Evolutionary conservation across 345 rosid species (phyloP), one percentile per base, ranked within the genome.

Genomic region (Ceriops tagal): DNA sequence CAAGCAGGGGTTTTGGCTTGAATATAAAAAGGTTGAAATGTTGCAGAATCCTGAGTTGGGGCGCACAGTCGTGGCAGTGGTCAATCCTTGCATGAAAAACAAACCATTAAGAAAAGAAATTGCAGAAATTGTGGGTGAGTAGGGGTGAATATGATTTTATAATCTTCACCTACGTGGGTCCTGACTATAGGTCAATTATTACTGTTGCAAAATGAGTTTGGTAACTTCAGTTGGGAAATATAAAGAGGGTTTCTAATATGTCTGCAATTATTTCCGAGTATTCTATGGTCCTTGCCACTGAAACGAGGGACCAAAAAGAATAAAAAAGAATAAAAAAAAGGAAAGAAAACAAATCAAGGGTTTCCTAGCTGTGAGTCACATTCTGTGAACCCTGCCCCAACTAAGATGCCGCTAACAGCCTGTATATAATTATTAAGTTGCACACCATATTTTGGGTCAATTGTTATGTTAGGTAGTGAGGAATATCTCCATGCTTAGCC

Each of bases 341-440:
- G 20, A 13, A 53, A 18, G 46, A 62, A 27, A 13, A 13, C 49
- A 43, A 49, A 62, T 55, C 30, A 39, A 55, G 21, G 63, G 31
- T 37, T 69, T 69, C 76, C 73, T 43, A 85, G 85, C 83, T 89
- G 89, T 78, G 82, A 72, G 74, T 75, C 81, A 76, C 80, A 81
- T 82, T 82, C 43, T 18, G 20, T 49, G 31, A 43, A 80, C 78
- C 84, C 81, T 74, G 34, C 58, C 75, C 56, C 64, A 63, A 32
- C 74, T 69, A 67, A 32, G 67, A 64, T 55, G 67, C 74, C 67
- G 73, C 32, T 61, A 28, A 53, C 68, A 77, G 73, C 77, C 70
- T 71, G 79, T 75, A 69, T 62, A 34, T 70, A 58, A 68, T 74
- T 37, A 78, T 74, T 37, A 78, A 79, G 60, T 68, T 51, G 59